Evolutionary conservation across 805 yeast species (phyloP).

Genomic region (Candida hispaniensis): DNA sequence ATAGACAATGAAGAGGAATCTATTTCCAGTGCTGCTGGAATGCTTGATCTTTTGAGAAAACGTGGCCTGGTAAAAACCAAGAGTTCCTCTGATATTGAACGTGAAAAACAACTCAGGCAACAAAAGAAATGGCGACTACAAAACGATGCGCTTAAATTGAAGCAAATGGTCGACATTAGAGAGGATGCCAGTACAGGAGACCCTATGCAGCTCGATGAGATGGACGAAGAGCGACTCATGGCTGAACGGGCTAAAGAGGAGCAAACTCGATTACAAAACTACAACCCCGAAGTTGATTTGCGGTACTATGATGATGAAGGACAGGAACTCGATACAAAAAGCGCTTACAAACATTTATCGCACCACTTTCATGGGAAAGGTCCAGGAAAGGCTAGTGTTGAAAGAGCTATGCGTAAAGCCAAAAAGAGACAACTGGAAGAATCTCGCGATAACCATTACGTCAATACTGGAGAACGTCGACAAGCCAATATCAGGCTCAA

Average conservation of each 20-base stretch:
- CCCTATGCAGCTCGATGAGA: constrained; percentile 21
- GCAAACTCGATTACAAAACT: constrained; percentile 25
- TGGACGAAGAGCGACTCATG: constrained; percentile 12
- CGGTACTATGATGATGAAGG: constrained; percentile 59
- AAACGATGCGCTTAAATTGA: constrained; percentile 18
- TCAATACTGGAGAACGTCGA: too few relatives aligned
- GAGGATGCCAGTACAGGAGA: constrained; percentile 21
- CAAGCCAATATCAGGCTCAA: too few relatives aligned
- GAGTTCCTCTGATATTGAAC: constrained; percentile 21
- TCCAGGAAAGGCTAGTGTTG: constrained; percentile 30
- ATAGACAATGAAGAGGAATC: constrained; percentile 9
- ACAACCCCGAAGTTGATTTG: constrained; percentile 37
- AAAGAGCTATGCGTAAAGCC: constrained; percentile 26
- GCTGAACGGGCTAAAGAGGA: constrained; percentile 25
- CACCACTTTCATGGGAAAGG: constrained; percentile 64
- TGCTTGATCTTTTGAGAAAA: constrained; percentile 29
- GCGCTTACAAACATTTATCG: constrained; percentile 65
- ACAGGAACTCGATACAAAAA: constrained; percentile 44
- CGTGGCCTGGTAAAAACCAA: constrained; percentile 25
- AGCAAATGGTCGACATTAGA: constrained; percentile 21
- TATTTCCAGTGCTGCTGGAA: constrained; percentile 24
- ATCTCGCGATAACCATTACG: too few relatives aligned
- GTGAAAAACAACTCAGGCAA: constrained; percentile 20
- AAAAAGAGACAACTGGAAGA: constrained; percentile 25
- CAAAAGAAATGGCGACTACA: constrained; percentile 21